phyloP scores from a whole-genome alignment of 768 basidiomycete species.

The Calocera viscosa region DNA sequence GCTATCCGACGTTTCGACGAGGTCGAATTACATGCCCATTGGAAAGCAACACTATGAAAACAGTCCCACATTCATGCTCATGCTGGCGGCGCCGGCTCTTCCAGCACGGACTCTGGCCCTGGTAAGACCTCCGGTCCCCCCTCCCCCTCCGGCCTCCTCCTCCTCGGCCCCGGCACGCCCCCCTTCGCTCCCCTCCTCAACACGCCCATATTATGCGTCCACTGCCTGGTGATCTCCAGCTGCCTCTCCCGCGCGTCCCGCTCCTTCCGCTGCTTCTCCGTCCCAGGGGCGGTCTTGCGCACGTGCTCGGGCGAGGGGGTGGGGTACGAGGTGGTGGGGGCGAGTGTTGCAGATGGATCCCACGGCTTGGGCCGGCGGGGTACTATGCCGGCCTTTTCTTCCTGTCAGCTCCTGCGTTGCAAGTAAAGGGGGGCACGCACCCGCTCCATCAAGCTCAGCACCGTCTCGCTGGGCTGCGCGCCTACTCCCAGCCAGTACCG shows the following conservation, averaged over 20 bases:
- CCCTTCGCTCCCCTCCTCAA: neutral
- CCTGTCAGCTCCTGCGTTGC: neutral
- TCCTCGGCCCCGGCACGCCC: neutral
- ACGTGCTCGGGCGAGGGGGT: neutral
- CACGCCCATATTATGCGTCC: neutral
- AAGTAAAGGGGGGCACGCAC: slow-evolving; percentile 40
- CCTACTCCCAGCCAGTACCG: slow-evolving; percentile 79
- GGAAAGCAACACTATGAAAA: too few relatives aligned
- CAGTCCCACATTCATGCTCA: too few relatives aligned
- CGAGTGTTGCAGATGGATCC: neutral
- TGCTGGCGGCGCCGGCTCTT: too few relatives aligned
- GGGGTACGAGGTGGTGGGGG: neutral
- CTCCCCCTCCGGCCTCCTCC: neutral
- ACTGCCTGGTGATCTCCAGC: neutral
- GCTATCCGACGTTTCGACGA: too few relatives aligned
- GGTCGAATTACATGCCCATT: too few relatives aligned
- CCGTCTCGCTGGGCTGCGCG: slow-evolving; percentile 67
- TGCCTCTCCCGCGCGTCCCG: neutral
- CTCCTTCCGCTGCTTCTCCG: neutral
- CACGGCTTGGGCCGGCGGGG: neutral
- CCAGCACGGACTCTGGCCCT: too few relatives aligned
- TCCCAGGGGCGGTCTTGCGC: neutral
- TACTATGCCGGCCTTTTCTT: neutral
- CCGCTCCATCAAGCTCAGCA: slow-evolving; percentile 62
- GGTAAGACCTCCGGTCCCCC: too few relatives aligned